Conservation (phyloP, 805 yeast genomes). For the Lipomyces lipofer region DNA sequence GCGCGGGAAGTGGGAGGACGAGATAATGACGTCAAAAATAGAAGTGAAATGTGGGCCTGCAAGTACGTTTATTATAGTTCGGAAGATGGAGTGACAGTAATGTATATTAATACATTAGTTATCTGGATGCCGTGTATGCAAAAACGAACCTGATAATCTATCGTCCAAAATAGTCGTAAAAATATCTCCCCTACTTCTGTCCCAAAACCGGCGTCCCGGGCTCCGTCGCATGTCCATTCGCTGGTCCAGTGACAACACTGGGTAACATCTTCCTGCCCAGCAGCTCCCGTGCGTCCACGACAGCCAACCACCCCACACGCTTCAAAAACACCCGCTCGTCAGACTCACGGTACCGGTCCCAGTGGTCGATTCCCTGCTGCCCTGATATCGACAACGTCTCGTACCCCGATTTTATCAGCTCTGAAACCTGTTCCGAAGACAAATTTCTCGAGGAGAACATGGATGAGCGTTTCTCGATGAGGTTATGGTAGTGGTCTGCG, state of each 20-base stretch:
- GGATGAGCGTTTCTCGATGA: constrained; percentile 22
- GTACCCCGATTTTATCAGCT: constrained; percentile 36
- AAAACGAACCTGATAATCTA: too few relatives aligned
- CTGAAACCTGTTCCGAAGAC: constrained; percentile 36
- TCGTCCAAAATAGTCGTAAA: too few relatives aligned
- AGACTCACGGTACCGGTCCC: constrained; percentile 30
- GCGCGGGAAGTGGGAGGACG: neutral
- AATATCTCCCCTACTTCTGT: too few relatives aligned
- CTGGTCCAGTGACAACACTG: neutral
- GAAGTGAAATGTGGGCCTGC: too few relatives aligned
- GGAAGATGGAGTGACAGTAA: too few relatives aligned
- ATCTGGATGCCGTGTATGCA: too few relatives aligned
- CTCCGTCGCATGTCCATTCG: too few relatives aligned
- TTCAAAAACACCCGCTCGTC: constrained; percentile 30
- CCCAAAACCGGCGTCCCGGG: too few relatives aligned
- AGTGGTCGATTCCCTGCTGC: constrained; percentile 26
- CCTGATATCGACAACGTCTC: constrained; percentile 35
- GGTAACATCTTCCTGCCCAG: constrained; percentile 13
- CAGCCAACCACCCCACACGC: constrained; percentile 20
- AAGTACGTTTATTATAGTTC: too few relatives aligned
- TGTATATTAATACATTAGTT: too few relatives aligned
- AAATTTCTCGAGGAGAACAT: constrained; percentile 19
- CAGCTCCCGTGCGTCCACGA: constrained; percentile 18
- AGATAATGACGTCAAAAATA: too few relatives aligned
- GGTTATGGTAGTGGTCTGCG: constrained; percentile 27